Evolutionary conservation across 306 rosid genomes (phyloP).

Genomic region (Citrullus colocynthis): DNA sequence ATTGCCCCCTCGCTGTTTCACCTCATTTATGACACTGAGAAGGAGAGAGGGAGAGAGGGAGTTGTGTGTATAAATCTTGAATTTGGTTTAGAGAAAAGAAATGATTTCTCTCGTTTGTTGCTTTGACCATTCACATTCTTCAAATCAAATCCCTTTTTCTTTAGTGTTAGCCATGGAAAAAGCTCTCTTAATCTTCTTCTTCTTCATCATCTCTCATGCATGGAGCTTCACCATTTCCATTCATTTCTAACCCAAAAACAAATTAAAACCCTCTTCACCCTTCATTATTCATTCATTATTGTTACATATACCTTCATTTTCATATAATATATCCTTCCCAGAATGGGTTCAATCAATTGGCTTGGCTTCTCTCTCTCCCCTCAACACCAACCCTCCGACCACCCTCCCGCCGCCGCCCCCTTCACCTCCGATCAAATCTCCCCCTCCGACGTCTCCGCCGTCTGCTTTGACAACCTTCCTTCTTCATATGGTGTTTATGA

Average conservation of each 20-base stretch:
- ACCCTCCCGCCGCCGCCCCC: constrained; percentile 10
- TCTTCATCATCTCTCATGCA: not conserved
- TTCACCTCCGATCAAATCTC: constrained; percentile 53
- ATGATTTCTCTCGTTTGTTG: not conserved
- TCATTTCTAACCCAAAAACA: not conserved
- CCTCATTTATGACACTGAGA: not conserved
- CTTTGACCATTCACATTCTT: not conserved
- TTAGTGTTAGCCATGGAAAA: not conserved
- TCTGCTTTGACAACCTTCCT: constrained; percentile 52
- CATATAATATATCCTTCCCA: not conserved
- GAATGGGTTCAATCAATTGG: constrained; percentile 78
- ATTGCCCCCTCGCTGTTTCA: not conserved
- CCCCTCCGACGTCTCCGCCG: constrained; percentile 24
- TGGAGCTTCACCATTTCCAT: not conserved
- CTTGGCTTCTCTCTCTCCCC: constrained; percentile 82
- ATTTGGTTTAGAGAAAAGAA: not conserved
- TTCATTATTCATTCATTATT: too few relatives aligned
- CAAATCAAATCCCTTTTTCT: not conserved
- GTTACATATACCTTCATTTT: not conserved
- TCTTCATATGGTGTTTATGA: constrained; percentile 46
- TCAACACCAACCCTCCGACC: constrained; percentile 29
- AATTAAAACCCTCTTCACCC: not conserved
- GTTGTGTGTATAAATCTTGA: not conserved
- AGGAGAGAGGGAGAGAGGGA: not conserved
- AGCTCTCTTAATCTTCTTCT: not conserved